Conservation (phyloP, 176 grass and related monocot species). For the Musa acuminata region DNA sequence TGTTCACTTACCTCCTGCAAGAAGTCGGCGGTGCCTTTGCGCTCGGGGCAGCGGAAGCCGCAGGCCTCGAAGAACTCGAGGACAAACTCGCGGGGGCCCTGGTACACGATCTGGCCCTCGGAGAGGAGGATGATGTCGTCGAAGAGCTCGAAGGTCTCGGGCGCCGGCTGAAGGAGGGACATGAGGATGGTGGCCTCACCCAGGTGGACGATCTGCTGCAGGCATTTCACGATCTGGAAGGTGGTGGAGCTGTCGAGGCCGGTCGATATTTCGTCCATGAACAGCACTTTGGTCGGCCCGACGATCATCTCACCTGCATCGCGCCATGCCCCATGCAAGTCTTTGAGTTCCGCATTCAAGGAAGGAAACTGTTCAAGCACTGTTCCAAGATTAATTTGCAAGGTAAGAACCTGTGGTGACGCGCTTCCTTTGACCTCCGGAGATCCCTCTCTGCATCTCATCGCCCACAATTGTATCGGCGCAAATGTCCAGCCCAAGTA, state of each 20-base stretch:
- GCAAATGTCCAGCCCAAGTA: slow-evolving; percentile 94
- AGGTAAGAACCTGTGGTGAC: slow-evolving; percentile 65
- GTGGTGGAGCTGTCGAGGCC: slow-evolving; percentile 94
- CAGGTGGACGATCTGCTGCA: slow-evolving; percentile 90
- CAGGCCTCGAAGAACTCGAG: slow-evolving; percentile 68
- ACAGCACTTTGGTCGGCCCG: slow-evolving; percentile 81
- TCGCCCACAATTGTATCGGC: slow-evolving; percentile 96
- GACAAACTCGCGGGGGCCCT: slow-evolving; percentile 62
- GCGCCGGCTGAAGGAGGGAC: slow-evolving; percentile 94
- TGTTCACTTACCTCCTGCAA: slow-evolving; percentile 62
- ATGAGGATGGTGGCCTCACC: slow-evolving; percentile 89
- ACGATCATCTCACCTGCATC: slow-evolving; percentile 91
- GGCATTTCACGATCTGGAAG: slow-evolving; percentile 89
- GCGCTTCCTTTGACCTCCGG: slow-evolving; percentile 92
- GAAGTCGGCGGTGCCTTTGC: slow-evolving; percentile 98
- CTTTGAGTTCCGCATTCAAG: no score
- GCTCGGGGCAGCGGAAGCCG: slow-evolving; percentile 71
- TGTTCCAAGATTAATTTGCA: no score
- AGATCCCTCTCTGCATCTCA: slow-evolving; percentile 91
- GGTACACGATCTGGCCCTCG: slow-evolving; percentile 97
- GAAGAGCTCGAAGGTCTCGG: slow-evolving; percentile 84
- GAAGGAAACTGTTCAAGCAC: no score
- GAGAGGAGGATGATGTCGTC: slow-evolving; percentile 94
- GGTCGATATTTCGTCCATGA: slow-evolving; percentile 99
- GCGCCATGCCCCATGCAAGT: no score